Conservation (phyloP, 768 basidiomycete genomes). For the Goffeauzyma gilvescens region DNA sequence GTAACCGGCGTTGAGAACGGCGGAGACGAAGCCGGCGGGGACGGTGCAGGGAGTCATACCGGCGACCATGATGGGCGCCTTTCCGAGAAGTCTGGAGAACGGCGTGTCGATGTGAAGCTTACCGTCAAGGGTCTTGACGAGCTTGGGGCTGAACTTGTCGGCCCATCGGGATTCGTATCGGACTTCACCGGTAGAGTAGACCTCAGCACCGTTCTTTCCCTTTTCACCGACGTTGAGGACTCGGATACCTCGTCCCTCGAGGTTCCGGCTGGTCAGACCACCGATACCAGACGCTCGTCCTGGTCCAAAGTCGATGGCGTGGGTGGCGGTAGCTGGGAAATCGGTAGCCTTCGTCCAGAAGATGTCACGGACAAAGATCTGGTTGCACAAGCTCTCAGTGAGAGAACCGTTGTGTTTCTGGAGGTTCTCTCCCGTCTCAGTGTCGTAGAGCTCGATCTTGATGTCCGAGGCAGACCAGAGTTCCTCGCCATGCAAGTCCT, state of each 20-base stretch:
- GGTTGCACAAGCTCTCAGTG: constrained; percentile 72
- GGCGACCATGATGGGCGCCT: constrained; percentile 97
- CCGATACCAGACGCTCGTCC: constrained; percentile 88
- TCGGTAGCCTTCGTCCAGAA: constrained; percentile 80
- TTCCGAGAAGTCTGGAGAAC: constrained; percentile 86
- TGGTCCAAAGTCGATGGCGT: constrained; percentile 90
- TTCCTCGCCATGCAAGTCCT: constrained; percentile 59
- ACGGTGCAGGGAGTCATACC: constrained; percentile 99
- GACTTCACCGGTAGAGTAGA: constrained; percentile 49
- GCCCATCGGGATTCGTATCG: constrained; percentile 77
- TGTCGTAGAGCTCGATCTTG: constrained; percentile 71
- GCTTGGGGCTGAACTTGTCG: constrained; percentile 62
- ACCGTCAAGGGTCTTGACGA: constrained; percentile 85
- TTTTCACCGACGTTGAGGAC: constrained; percentile 80
- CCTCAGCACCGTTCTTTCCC: constrained; percentile 68
- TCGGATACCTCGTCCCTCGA: constrained; percentile 82
- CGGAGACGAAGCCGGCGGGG: constrained; percentile 81
- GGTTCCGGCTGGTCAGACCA: constrained; percentile 66
- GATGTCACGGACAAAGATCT: constrained; percentile 78
- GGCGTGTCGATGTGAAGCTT: constrained; percentile 82
- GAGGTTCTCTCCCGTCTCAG: constrained; percentile 83
- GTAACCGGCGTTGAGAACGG: constrained; percentile 78
- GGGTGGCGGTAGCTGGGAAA: constrained; percentile 78
- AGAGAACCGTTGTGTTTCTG: constrained; percentile 50
- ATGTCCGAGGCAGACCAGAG: constrained; percentile 50